phyloP scores from a whole-genome alignment of 2,329 filamentous ascomycete species.

The Blumeriella jaapii region DNA sequence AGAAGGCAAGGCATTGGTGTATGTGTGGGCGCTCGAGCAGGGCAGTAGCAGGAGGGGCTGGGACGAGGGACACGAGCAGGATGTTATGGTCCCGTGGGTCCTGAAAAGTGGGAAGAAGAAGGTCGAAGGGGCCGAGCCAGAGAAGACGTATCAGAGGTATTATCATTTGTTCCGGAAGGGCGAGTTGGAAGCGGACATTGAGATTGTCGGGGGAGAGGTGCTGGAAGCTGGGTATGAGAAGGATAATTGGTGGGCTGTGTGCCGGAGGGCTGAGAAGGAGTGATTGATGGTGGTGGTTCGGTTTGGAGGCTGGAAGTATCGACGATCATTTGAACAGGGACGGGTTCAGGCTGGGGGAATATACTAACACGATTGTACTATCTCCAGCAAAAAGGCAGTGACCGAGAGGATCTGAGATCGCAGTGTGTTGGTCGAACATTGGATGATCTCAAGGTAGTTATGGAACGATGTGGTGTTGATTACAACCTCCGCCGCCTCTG shows the following conservation, averaged over 20 bases:
- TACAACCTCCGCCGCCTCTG: no score
- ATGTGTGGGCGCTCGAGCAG: slow-evolving; percentile 95
- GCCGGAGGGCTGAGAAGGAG: slow-evolving; percentile 5
- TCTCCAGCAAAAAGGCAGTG: no score
- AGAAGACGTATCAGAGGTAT: slow-evolving; percentile 61
- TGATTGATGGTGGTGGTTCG: background rate
- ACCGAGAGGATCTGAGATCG: no score
- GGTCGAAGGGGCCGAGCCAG: slow-evolving; percentile 26
- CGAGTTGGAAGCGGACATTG: slow-evolving; percentile 74
- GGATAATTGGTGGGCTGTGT: slow-evolving; percentile 95
- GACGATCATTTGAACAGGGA: background rate
- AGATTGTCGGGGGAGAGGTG: slow-evolving; percentile 61
- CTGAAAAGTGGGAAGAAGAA: slow-evolving; percentile 35
- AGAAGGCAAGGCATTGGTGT: slow-evolving; percentile 63
- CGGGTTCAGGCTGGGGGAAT: no score
- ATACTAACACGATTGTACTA: no score
- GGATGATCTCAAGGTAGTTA: no score
- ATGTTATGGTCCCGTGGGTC: slow-evolving; percentile 95
- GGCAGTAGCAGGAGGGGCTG: slow-evolving; percentile 75
- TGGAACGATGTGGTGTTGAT: no score
- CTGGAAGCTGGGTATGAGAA: slow-evolving; percentile 81
- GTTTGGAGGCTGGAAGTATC: background rate
- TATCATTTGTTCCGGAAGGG: slow-evolving; percentile 86
- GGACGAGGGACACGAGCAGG: slow-evolving; percentile 73
- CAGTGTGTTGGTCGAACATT: no score